Evolutionary conservation across 352 stramenopile species (phyloP).

Genomic region (Pythium folliculosum): DNA sequence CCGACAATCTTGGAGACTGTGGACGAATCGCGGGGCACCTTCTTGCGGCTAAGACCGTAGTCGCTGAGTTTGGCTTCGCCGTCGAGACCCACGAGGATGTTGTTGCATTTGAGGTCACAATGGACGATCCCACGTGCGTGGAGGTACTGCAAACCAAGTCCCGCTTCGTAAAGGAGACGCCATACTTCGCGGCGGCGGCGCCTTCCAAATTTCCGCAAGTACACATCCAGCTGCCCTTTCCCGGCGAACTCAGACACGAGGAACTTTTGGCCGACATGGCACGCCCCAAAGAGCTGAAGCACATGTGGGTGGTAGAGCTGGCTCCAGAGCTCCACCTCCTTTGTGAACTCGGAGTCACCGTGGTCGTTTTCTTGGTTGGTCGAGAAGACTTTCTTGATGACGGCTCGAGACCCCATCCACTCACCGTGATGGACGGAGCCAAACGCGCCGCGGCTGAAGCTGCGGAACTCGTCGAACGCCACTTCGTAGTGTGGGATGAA

Average conservation of each 20-base stretch:
- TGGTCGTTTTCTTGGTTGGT: not conserved
- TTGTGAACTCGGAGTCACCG: slow-evolving; percentile 27
- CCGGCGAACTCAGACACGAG: slow-evolving; percentile 45
- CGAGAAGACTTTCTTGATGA: slow-evolving; percentile 35
- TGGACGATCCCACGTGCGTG: slow-evolving; percentile 48
- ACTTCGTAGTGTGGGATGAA: slow-evolving; percentile 28
- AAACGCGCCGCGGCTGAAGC: slow-evolving; percentile 31
- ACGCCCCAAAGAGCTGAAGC: slow-evolving; percentile 39
- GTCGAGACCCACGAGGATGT: slow-evolving; percentile 32
- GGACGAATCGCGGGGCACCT: not conserved
- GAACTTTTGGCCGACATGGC: slow-evolving; percentile 37
- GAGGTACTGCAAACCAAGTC: slow-evolving; percentile 64
- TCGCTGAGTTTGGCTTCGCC: slow-evolving; percentile 24
- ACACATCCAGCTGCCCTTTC: slow-evolving; percentile 44
- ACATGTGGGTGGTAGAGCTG: slow-evolving; percentile 39
- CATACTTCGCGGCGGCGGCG: slow-evolving; percentile 27
- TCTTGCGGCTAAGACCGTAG: slow-evolving; percentile 15
- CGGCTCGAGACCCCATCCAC: slow-evolving; percentile 36
- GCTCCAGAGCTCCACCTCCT: slow-evolving; percentile 37
- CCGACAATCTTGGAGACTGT: no score
- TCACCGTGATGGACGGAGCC: slow-evolving; percentile 33
- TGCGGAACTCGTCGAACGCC: not conserved
- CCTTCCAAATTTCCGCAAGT: slow-evolving; percentile 19
- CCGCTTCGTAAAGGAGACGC: slow-evolving; percentile 38
- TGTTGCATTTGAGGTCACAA: slow-evolving; percentile 22